Conservation (phyloP, 2,329 filamentous ascomycete genomes). For the Chalaropsis ovoidea region DNA sequence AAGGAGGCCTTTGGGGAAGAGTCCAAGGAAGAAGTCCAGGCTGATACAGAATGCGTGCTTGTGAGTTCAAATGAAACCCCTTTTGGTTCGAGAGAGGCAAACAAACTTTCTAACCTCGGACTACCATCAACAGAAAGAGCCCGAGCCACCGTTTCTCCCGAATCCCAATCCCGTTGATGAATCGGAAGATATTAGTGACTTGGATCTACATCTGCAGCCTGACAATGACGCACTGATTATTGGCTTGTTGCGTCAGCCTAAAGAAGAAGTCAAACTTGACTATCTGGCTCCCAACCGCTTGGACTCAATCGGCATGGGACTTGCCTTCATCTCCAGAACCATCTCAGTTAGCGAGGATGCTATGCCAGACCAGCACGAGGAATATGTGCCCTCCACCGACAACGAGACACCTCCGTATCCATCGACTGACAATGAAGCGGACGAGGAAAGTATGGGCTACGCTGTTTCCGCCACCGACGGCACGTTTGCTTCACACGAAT, state of each 20-base stretch:
- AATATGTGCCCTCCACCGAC: background rate
- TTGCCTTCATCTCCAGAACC: background rate
- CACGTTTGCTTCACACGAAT: background rate
- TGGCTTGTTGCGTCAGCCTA: background rate
- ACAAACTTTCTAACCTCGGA: background rate
- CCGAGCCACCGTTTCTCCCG: slow-evolving; percentile 16
- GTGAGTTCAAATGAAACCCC: background rate
- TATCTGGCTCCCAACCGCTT: background rate
- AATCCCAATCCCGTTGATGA: background rate
- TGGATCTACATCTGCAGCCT: background rate
- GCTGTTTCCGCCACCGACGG: slow-evolving; percentile 4
- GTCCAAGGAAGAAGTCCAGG: background rate
- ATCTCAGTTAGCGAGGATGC: background rate
- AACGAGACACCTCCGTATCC: background rate
- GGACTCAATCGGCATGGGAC: slow-evolving; percentile 2
- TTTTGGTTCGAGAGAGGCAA: background rate
- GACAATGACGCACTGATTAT: slow-evolving; percentile 1
- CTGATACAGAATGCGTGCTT: background rate
- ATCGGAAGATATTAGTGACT: background rate
- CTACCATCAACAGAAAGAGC: slow-evolving; percentile 4
- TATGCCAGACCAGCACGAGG: background rate
- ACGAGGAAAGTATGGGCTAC: background rate
- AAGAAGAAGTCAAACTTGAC: background rate
- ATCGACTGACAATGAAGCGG: background rate
- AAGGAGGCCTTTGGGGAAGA: background rate